phyloP scores from a whole-genome alignment of 202 grass and related monocot species.

The Hordeum pubiflorum region DNA sequence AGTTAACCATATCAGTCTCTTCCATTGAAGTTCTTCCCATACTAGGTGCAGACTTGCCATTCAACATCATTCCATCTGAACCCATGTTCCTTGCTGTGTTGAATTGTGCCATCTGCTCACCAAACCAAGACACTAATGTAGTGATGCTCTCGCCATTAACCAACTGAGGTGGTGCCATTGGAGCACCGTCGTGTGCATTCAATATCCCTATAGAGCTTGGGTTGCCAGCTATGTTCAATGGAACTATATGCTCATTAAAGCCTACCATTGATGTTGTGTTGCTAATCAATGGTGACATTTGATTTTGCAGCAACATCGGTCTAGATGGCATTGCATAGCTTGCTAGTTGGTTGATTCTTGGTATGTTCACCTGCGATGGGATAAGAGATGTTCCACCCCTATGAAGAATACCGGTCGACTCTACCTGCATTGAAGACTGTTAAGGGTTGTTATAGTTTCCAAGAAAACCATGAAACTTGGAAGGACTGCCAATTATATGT shows the following conservation, averaged over 20 bases:
- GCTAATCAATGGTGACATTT: not conserved
- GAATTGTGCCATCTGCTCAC: not conserved
- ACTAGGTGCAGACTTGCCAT: not conserved
- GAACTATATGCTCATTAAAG: not conserved
- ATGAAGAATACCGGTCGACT: not conserved
- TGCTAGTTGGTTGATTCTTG: not conserved
- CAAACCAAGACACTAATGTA: no score
- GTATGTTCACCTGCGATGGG: not conserved
- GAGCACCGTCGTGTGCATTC: not conserved
- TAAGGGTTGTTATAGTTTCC: no score
- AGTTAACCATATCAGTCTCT: not conserved
- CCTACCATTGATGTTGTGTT: not conserved
- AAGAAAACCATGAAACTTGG: no score
- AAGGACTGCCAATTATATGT: no score
- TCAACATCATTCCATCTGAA: not conserved
- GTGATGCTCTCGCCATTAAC: not conserved
- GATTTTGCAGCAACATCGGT: not conserved
- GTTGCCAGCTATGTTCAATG: conserved; percentile 13
- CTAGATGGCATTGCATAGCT: not conserved
- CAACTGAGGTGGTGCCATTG: not conserved
- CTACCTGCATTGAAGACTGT: no score
- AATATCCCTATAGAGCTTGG: not conserved
- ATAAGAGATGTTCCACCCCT: not conserved
- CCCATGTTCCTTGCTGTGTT: conserved; percentile 15
- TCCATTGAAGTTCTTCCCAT: not conserved